Evolutionary conservation across 192 early-diverging fungal genomes (phyloP), one percentile per base, ranked within the genome.

Genomic region (Backusella macrospora): DNA sequence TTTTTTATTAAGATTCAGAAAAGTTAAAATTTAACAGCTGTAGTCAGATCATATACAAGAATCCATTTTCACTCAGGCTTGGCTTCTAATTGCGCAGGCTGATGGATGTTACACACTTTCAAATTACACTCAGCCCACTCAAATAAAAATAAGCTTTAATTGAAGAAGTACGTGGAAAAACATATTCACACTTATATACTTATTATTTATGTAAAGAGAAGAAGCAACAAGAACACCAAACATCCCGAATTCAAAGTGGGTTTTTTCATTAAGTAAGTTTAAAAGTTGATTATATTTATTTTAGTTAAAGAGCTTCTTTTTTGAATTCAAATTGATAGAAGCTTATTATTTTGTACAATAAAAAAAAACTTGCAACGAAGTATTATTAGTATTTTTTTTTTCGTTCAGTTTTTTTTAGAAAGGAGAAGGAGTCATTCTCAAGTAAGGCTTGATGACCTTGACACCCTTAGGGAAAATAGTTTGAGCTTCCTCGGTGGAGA

Each of bases 401-500:
- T 68, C 6, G 13, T 63, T 63, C 23, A 29, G 8, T 44, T 44
- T 63, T 46, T 23, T 71, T 71, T 75, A 80, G 49, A 80, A 74
- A 40, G 87, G 87, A 73, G 79, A 82, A 40, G 78, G 76, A 6
- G 87, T 78, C 23, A 86, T 88, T 68, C 96, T 92, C 40, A 98
- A 84, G 74, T 98, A 98, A 40, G 95, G 94, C 84, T 91, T 91
- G 48, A 94, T 85, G 45, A 87, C 88, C 73, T 85, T 87, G 79
- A 91, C 91, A 55, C 89, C 89, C 67, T 80, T 80, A 12, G 95
- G 95, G 89, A 98, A 98, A 6, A 94, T 77, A 71, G 80, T 86
- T 29, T 85, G 83, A n/a, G 96, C 98, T 78, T 95, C 92, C 43
- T 94, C 92, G 75, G 91, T 90, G 16, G 86, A 71, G 44, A 98